Evolutionary conservation across 164 flowering plant genomes (phyloP).

Genomic region (Euptelea pleiosperma): DNA sequence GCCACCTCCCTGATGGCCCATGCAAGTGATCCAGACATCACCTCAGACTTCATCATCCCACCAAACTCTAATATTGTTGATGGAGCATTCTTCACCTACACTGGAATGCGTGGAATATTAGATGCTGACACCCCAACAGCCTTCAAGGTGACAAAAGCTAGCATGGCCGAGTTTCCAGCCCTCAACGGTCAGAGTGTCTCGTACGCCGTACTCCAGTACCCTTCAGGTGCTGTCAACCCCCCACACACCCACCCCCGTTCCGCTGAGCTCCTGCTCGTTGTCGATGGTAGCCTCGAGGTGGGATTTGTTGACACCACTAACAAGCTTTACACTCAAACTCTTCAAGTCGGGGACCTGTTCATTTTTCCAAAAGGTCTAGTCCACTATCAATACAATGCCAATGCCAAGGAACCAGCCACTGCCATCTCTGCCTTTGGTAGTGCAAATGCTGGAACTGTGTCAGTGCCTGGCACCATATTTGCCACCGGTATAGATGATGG

Average conservation of each 20-base stretch:
- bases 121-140: background rate
- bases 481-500: constrained; percentile 14
- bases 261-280: constrained; percentile 14
- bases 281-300: constrained; percentile 10
- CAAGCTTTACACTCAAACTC: constrained; percentile 20
- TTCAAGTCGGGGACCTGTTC: constrained; percentile 20
- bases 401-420: constrained; percentile 1
- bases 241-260: constrained; percentile 19
- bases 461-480: constrained; percentile 11
- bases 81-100: constrained; percentile 19
- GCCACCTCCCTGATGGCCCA: constrained; percentile 1
- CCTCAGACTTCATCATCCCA: constrained; percentile 17
- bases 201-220: constrained; percentile 14
- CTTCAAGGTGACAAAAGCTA: constrained; percentile 18
- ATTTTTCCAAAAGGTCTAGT: too few species aligned
- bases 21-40: constrained; percentile 21
- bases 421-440: constrained; percentile 22
- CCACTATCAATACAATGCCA: constrained; percentile 21
- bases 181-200: constrained; percentile 19
- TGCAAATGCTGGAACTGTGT: constrained; percentile 8
- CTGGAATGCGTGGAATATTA: constrained; percentile 3
- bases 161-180: too few species aligned
- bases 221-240: constrained; percentile 16
- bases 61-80: background rate
- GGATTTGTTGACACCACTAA: constrained; percentile 22